These are phyloP conservation scores for Lactarius hengduanensis DNA, from an alignment of 768 basidiomycete species.

Conservation along the genomic window DNA sequence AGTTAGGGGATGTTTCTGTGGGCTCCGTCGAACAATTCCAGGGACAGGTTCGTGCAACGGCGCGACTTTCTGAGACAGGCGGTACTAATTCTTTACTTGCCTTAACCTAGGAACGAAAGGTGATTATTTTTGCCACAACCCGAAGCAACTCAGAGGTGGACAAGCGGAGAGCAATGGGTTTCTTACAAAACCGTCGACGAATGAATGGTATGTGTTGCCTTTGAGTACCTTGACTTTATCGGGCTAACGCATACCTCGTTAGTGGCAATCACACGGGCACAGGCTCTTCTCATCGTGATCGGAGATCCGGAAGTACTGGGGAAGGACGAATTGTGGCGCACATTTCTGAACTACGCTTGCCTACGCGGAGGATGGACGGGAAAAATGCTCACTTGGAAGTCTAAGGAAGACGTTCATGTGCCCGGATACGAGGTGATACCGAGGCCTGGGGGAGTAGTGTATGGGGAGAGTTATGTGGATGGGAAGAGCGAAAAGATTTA, in stretches of 20 bases:
- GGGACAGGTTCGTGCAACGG: constrained; percentile 42
- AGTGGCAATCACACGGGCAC: constrained; percentile 64
- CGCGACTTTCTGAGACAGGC: background rate
- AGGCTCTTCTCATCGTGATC: constrained; percentile 57
- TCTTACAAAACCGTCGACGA: constrained; percentile 34
- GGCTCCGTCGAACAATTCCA: constrained; percentile 45
- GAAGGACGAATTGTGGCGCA: constrained; percentile 62
- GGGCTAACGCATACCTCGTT: constrained; percentile 3
- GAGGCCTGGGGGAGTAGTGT: background rate
- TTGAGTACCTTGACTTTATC: background rate
- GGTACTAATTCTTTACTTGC: background rate
- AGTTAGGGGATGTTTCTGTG: constrained; percentile 34
- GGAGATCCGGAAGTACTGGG: constrained; percentile 59
- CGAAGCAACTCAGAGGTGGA: constrained; percentile 38
- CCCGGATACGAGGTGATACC: background rate
- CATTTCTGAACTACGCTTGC: constrained; percentile 59
- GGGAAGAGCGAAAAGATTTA: constrained; percentile 10
- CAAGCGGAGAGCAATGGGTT: constrained; percentile 33
- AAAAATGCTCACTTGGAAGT: constrained; percentile 50
- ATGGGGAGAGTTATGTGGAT: constrained; percentile 14
- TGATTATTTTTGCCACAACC: constrained; percentile 43
- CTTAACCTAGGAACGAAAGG: constrained; percentile 38
- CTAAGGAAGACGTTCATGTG: constrained; percentile 20
- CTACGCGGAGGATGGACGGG: constrained; percentile 55
- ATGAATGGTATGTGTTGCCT: constrained; percentile 32